These are phyloP conservation scores for Rhynchospora breviuscula DNA, from an alignment of 176 grass and related monocot genomes.

Conservation along the genomic window DNA sequence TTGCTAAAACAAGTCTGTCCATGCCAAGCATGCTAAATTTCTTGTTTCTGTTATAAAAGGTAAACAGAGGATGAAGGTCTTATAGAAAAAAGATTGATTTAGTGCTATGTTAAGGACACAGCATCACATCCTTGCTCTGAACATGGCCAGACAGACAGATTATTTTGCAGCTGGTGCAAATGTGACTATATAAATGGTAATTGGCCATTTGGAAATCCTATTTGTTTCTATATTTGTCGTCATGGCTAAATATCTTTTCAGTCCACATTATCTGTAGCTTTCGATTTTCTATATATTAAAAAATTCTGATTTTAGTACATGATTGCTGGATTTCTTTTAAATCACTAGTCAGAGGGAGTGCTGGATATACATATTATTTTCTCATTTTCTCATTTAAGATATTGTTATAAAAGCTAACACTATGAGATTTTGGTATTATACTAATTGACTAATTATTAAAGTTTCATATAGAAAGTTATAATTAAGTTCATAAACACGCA, in stretches of 20 bases:
- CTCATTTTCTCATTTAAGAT: not conserved
- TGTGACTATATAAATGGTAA: not conserved
- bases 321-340: not conserved
- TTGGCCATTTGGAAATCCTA: not conserved
- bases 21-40: conserved; percentile 36
- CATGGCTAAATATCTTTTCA: not conserved
- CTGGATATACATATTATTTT: not conserved
- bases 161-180: not conserved
- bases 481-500: not conserved
- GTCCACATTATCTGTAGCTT: conserved; percentile 9
- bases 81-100: not conserved
- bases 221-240: not conserved
- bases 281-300: not conserved
- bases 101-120: not conserved
- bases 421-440: too few species aligned
- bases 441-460: not conserved
- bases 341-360: not conserved
- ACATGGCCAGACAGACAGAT: not conserved
- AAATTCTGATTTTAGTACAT: not conserved
- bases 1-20: conserved; percentile 34
- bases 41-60: conserved; percentile 42
- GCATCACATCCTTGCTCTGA: not conserved
- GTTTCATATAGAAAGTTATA: not conserved
- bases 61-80: not conserved
- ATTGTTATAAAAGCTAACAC: not conserved